Percentiles rank a stretch among this genome's conserved stretches.
phyloP scores from a whole-genome alignment of 1,284 basidiomycete genomes.

The Ustilago curta region DNA sequence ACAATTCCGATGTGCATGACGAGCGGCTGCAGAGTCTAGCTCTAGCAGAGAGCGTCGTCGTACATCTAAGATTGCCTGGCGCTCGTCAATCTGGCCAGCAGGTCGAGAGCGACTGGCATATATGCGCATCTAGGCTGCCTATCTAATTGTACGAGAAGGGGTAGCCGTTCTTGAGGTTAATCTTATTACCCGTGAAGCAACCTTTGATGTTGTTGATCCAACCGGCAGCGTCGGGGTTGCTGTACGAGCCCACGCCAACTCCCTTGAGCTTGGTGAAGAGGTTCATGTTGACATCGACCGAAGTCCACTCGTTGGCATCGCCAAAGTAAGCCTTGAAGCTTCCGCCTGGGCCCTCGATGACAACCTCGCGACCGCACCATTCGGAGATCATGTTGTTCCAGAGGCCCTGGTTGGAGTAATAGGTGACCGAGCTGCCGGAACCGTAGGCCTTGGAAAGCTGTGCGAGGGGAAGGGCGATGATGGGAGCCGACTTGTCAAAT shows the following conservation, averaged over 20 bases:
- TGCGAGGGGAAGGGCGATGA: conserved; percentile 42
- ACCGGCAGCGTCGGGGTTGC: conserved; percentile 35
- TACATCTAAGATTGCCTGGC: neutral
- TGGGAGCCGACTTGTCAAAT: conserved; percentile 44
- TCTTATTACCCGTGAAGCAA: conserved; percentile 41
- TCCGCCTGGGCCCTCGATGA: conserved; percentile 38
- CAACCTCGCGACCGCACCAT: conserved; percentile 49
- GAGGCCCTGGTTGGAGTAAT: conserved; percentile 42
- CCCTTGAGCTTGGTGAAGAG: conserved; percentile 46
- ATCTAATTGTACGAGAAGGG: conserved; percentile 33
- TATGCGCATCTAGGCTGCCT: no score
- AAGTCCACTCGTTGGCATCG: conserved; percentile 49
- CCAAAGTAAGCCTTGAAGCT: conserved; percentile 50
- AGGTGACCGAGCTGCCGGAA: conserved; percentile 32
- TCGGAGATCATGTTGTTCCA: conserved; percentile 39
- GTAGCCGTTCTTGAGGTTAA: conserved; percentile 38
- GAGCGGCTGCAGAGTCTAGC: neutral
- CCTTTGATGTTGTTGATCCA: conserved; percentile 46
- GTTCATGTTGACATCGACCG: conserved; percentile 50
- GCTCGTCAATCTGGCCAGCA: conserved; percentile 17
- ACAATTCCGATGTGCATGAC: neutral
- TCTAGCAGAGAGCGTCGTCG: neutral
- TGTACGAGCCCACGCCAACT: conserved; percentile 21
- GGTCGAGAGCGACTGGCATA: neutral
- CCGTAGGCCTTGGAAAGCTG: conserved; percentile 45